Evolutionary conservation across 1,284 basidiomycete genomes (phyloP), one percentile per base, ranked within the genome.

Genomic region (Cryptococcus hybrid): DNA sequence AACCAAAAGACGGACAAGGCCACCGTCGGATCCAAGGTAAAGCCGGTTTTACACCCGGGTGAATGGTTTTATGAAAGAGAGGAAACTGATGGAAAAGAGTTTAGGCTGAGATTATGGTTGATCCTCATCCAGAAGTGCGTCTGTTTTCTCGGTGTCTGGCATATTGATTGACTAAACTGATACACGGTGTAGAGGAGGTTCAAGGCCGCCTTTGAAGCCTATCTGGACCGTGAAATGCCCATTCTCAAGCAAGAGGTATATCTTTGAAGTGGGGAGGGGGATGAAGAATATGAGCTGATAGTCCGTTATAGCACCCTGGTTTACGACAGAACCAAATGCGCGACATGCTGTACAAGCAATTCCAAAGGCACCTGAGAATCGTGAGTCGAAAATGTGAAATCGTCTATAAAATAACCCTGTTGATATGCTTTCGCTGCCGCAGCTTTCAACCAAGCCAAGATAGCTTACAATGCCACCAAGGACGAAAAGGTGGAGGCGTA

Each of bases 1-100:
- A 95, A 86, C 52, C 89, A 90, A 7, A 92, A 90, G 82, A 88
- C 86, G 81, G 93, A 97, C 77, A 96, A 94, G 78, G 90, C 91
- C 0, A 88, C 88, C 59, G 80, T 94, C 48, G 91, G 91, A 7
- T 65, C 75, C 7, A 78, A 78, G 67, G 75, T 73, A 59, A 30
- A 67, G 30, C 18, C 18, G 30, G 30, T 30, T 30, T 30, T 18
- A 18, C 18, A 18, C 18, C 18, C 18, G 18, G 18, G 18, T 18
- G 18, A 18, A 18, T 18, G 18, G 18, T 18, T 18, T 83, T 85
- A 84, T 58, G 84, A 86, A 68, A 61, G 18, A 18, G 18, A 18
- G 3, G 12, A 39, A 13, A 46, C 51, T 45, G 13, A 47, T 15
- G 38, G 4, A 4, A 30, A 30, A 3, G 42, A 38, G 48, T 55